Percentiles rank a stretch among this genome's conserved stretches.
Conservation (phyloP, 352 stramenopile species). For the Phytophthora pisi region DNA sequence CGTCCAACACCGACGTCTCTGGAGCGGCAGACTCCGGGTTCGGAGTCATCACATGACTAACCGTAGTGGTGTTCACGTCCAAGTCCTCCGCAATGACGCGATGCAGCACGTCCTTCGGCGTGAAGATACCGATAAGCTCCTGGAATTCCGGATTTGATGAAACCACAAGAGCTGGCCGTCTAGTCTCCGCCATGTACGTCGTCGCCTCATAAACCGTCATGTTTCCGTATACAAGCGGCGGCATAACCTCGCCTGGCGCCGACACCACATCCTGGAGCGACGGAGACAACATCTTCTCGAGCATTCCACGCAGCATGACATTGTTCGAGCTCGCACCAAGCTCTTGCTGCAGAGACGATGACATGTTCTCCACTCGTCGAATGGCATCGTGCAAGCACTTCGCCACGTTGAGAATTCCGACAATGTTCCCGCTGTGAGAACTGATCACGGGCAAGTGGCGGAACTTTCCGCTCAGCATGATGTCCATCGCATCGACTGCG, state of each 20-base stretch:
- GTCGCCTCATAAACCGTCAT: conserved; percentile 78
- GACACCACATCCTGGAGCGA: conserved; percentile 80
- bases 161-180: conserved; percentile 81
- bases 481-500: conserved; percentile 82
- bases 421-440: conserved; percentile 79
- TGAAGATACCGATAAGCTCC: conserved; percentile 96
- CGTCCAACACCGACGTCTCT: conserved; percentile 96
- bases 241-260: conserved; percentile 62
- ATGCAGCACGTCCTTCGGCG: conserved; percentile 97
- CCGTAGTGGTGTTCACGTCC: conserved; percentile 85
- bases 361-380: conserved; percentile 93
- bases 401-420: conserved; percentile 97
- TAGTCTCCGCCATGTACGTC: conserved; percentile 75
- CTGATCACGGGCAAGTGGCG: conserved; percentile 96
- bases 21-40: conserved; percentile 94
- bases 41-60: conserved; percentile 95
- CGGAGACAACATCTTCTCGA: conserved; percentile 90
- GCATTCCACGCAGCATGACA: conserved; percentile 70
- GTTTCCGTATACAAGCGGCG: conserved; percentile 74
- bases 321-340: conserved; percentile 65
- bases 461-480: conserved; percentile 92
- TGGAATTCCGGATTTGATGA: conserved; percentile 54
- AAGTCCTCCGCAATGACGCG: conserved; percentile 94
- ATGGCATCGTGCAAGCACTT: conserved; percentile 99
- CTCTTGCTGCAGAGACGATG: conserved; percentile 81